Conservation (phyloP, 352 stramenopile species). For the Phytophthora multivora region DNA sequence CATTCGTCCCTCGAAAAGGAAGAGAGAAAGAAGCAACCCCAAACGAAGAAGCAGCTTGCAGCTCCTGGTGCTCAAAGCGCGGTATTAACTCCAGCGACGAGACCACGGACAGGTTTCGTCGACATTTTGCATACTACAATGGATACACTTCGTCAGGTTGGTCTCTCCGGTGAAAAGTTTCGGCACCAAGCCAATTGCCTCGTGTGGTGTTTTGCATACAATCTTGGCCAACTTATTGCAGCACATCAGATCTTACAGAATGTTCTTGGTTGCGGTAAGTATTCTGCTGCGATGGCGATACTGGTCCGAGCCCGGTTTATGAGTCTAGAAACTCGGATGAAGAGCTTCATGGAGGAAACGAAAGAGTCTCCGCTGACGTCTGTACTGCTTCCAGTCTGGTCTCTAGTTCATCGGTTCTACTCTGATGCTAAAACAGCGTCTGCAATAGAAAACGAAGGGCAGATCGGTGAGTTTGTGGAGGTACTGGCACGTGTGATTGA, state of each 20-base stretch:
- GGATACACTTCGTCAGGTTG: slow-evolving; percentile 8
- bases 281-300: not conserved
- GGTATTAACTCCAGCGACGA: not conserved
- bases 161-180: slow-evolving; percentile 6
- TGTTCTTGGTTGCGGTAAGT: slow-evolving; percentile 1
- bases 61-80: not conserved
- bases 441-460: slow-evolving; percentile 13
- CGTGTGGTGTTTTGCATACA: slow-evolving; percentile 25
- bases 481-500: slow-evolving; percentile 24
- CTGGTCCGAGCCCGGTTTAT: slow-evolving; percentile 4
- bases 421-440: not conserved
- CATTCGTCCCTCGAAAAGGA: slow-evolving; percentile 5
- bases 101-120: slow-evolving; percentile 8
- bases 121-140: slow-evolving; percentile 14
- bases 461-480: slow-evolving; percentile 19
- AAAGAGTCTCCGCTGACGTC: slow-evolving; percentile 8
- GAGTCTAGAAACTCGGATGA: slow-evolving; percentile 9
- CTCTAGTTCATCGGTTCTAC: slow-evolving; percentile 10
- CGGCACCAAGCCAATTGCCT: slow-evolving; percentile 18
- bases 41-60: slow-evolving; percentile 22
- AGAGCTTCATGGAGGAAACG: slow-evolving; percentile 19
- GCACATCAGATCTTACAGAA: slow-evolving; percentile 19
- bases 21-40: slow-evolving; percentile 6
- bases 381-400: slow-evolving; percentile 10
- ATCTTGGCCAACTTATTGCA: slow-evolving; percentile 19